Percentiles rank a stretch among this genome's conserved stretches.
phyloP scores from a whole-genome alignment of 177 flowering plant species.

The Vitis hybrid region DNA sequence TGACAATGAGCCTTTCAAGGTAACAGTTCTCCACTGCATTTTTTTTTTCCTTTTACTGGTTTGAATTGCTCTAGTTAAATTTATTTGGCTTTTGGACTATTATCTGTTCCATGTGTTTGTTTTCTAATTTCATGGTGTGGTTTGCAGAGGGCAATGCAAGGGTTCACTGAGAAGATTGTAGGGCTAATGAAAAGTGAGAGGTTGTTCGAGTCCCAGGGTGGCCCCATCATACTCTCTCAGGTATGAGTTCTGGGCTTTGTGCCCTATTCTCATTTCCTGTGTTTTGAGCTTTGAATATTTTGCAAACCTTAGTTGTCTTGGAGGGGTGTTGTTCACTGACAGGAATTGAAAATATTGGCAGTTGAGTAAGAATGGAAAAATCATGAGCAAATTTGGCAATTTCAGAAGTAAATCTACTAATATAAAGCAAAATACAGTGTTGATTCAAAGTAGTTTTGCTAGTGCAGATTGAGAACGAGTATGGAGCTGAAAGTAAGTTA shows the following conservation, averaged over 20 bases:
- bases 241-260: slow-evolving; percentile 29
- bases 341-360: too few relatives aligned
- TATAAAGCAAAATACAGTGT: neutral
- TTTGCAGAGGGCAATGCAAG: slow-evolving; percentile 78
- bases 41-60: neutral
- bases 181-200: slow-evolving; percentile 73
- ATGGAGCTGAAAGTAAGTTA: slow-evolving; percentile 53
- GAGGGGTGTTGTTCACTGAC: too few relatives aligned
- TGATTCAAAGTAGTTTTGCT: neutral
- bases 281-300: neutral
- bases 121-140: slow-evolving; percentile 2
- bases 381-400: neutral
- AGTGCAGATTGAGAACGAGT: slow-evolving; percentile 84
- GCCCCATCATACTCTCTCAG: slow-evolving; percentile 92
- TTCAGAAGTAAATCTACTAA: neutral
- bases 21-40: slow-evolving; percentile 11
- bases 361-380: neutral
- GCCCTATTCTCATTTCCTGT: neutral
- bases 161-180: slow-evolving; percentile 81
- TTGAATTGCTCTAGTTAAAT: neutral
- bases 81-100: neutral
- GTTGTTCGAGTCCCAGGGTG: slow-evolving; percentile 85
- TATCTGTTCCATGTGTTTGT: neutral
- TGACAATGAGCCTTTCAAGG: slow-evolving; percentile 91
- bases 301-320: neutral